These are phyloP conservation scores for Monilinia fructigena DNA, from an alignment of 2,329 filamentous ascomycete genomes.

Conservation along the genomic window DNA sequence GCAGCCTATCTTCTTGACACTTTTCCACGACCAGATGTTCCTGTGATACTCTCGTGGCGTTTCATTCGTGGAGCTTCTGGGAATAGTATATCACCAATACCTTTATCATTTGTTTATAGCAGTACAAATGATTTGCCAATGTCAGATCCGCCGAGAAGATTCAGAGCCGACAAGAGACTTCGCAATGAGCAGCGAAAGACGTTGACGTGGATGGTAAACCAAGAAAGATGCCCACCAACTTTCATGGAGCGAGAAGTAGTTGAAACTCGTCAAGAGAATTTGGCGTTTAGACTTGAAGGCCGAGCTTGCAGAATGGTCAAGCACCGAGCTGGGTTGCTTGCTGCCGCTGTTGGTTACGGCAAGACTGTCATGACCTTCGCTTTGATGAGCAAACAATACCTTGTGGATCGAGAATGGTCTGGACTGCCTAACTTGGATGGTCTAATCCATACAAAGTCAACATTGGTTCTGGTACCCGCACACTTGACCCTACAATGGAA, in stretches of 20 bases:
- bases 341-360: conserved; percentile 64
- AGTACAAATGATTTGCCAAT: conserved; percentile 15
- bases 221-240: conserved; percentile 51
- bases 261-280: conserved; percentile 50
- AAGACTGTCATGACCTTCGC: conserved; percentile 57
- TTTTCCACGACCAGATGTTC: neutral
- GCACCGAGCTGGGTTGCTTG: conserved; percentile 59
- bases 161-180: conserved; percentile 37
- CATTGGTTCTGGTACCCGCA: conserved; percentile 57
- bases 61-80: conserved; percentile 48
- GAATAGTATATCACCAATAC: conserved; percentile 29
- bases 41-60: conserved; percentile 46
- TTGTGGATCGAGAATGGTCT: neutral
- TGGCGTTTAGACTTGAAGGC: conserved; percentile 59
- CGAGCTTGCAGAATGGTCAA: conserved; percentile 44
- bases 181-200: conserved; percentile 54
- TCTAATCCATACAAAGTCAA: conserved; percentile 49
- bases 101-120: conserved; percentile 15
- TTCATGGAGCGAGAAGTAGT: conserved; percentile 57
- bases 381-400: conserved; percentile 1
- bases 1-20: conserved; percentile 36
- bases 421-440: conserved; percentile 6
- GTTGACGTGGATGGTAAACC: conserved; percentile 57
- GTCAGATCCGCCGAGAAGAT: conserved; percentile 41
- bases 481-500: conserved; percentile 59